Percentiles rank a stretch among this genome's conserved stretches.
These are phyloP conservation scores for Musa beccarii DNA, from an alignment of 176 grass and related monocot genomes.

Conservation along the genomic window DNA sequence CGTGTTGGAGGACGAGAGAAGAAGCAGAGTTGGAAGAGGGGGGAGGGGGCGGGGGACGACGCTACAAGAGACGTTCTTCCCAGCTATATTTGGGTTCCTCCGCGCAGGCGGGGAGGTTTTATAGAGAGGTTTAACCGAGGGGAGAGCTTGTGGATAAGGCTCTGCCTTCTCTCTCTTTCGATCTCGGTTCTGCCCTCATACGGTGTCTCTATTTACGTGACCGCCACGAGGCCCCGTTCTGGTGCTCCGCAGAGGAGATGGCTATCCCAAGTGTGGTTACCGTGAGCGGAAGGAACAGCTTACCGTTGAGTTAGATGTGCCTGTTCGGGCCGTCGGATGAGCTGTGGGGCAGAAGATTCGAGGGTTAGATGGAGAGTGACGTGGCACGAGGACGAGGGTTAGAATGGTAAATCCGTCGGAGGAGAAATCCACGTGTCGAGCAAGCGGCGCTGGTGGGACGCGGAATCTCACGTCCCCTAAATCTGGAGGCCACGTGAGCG, in stretches of 20 bases:
- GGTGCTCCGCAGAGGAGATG: no score
- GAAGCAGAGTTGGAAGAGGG: neutral
- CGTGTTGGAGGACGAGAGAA: neutral
- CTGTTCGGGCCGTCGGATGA: neutral
- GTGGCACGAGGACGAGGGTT: neutral
- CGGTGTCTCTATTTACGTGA: neutral
- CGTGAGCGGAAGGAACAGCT: no score
- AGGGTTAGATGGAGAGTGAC: neutral
- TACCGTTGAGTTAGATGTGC: no score
- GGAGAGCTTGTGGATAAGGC: neutral
- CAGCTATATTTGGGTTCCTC: neutral
- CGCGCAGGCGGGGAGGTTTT: neutral
- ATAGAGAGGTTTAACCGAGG: neutral
- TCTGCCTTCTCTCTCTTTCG: neutral
- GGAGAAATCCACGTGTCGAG: neutral
- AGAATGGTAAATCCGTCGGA: neutral
- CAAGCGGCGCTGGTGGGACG: no score
- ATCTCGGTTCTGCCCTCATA: neutral
- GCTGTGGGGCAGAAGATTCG: no score
- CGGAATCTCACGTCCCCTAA: no score
- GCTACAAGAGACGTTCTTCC: no score
- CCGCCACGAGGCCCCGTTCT: no score
- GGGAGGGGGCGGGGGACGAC: neutral
- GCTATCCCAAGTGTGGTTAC: no score
- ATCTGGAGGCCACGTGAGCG: neutral